Evolutionary conservation across 2,329 filamentous ascomycete genomes (phyloP).

Genomic region (Fusarium goolgardi): DNA sequence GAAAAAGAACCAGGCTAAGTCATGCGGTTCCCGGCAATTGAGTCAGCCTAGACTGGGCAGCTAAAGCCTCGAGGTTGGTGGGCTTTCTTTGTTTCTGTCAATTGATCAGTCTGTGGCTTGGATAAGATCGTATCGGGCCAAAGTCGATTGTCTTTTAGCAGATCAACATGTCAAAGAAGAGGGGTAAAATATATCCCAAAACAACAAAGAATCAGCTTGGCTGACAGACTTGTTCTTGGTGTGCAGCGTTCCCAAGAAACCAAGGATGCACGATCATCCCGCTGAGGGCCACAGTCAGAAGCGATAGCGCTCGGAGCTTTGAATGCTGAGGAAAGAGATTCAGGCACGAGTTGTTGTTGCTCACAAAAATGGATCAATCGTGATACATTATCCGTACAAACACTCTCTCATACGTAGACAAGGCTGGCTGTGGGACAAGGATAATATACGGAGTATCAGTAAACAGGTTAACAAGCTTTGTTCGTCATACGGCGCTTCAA

Average conservation of each 20-base stretch:
- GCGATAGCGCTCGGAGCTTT: slow-evolving; percentile 21
- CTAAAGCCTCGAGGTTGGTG: slow-evolving; percentile 19
- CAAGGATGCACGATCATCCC: slow-evolving; percentile 23
- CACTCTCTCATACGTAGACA: not conserved
- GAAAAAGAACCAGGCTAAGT: slow-evolving; percentile 8
- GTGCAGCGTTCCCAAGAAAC: slow-evolving; percentile 14
- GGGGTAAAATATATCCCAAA: not conserved
- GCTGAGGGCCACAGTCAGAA: slow-evolving; percentile 12
- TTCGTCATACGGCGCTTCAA: slow-evolving; percentile 24
- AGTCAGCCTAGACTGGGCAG: slow-evolving; percentile 1
- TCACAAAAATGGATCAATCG: slow-evolving; percentile 16
- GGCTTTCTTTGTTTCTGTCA: slow-evolving; percentile 14
- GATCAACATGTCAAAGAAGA: slow-evolving; percentile 22
- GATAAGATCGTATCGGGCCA: slow-evolving; percentile 16
- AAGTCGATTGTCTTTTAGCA: slow-evolving; percentile 30
- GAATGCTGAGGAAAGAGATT: slow-evolving; percentile 20
- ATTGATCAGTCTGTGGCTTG: slow-evolving; percentile 27
- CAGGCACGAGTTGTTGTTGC: not conserved
- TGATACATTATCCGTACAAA: slow-evolving; percentile 1
- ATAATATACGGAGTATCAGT: slow-evolving; percentile 32
- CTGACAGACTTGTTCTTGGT: slow-evolving; percentile 8
- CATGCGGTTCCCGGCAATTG: slow-evolving; percentile 40
- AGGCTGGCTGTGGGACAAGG: slow-evolving; percentile 29
- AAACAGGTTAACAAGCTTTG: slow-evolving; percentile 20
- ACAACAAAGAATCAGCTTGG: slow-evolving; percentile 22